Evolutionary conservation across 805 yeast genomes (phyloP), one percentile per base, ranked within the genome.

Genomic region (Lachancea fermentati): DNA sequence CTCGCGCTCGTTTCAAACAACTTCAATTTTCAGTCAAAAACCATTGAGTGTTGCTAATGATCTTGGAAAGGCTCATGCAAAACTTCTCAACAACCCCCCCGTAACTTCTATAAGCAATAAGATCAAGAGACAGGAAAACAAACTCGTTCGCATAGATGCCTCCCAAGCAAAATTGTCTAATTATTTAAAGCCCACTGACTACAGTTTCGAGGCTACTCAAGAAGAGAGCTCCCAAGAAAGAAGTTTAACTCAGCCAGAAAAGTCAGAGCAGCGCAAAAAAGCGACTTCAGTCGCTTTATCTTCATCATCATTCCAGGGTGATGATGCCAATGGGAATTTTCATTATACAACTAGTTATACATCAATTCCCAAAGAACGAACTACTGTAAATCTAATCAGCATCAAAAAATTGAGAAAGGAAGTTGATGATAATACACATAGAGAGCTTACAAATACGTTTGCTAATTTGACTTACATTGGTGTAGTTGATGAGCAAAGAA

Each of bases 391-490:
- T 31, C 64, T 85, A 12, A 68, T 74, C 8, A 81, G 91, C 48
- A 68, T 91, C 2, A 57, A 65, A n/a, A 65, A 68, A 2, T 68
- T 93, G 4, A 62, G 81, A 16, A 57, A 65, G 16, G 73, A 71
- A 9, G 72, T 81, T 1, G 76, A 77, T 32, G 48, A 50, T 0
- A 46, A 58, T 0, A 63, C 74, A 0, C 72, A 80, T 54, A 56
- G 64, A n/a, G 71, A 72, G 4, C 61, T 91, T 17, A 81, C 95
- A 0, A 72, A 76, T 32, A 61, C 86, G 2, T 78, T 91, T 59
- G 72, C 81, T 6, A 76, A 83, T 40, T 75, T 82, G 36, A 76
- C 81, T 0, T 85, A 73, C 54, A 81, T 93, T 6, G 98, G 98
- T 0, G 63, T 91, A 3, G 89, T 85, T 2, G 97, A 91, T 56